These are phyloP conservation scores for Exsudoporus floridanus DNA, from an alignment of 1,284 basidiomycete genomes.

Conservation along the genomic window DNA sequence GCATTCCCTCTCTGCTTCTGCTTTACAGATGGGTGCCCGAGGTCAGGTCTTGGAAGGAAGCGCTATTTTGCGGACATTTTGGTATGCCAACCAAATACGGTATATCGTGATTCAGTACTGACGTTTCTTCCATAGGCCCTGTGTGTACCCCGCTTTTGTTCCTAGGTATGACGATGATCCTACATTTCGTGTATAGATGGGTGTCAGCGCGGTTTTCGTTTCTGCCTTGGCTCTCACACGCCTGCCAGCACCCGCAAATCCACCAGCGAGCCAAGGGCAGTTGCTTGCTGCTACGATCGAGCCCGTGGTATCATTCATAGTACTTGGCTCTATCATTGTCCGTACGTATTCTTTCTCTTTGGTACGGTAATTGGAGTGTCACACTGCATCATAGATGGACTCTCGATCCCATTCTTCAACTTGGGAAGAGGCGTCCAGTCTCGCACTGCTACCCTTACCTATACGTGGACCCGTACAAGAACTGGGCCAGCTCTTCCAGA, in stretches of 20 bases:
- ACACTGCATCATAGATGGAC: constrained; percentile 55
- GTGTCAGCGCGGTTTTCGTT: constrained; percentile 84
- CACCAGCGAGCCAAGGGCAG: constrained; percentile 68
- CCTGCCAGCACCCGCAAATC: constrained; percentile 57
- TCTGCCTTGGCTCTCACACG: constrained; percentile 72
- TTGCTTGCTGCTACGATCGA: constrained; percentile 68
- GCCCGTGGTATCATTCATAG: constrained; percentile 82
- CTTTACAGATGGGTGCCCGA: constrained; percentile 86
- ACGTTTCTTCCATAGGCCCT: constrained; percentile 44
- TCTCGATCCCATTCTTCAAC: constrained; percentile 87
- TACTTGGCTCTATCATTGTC: constrained; percentile 78
- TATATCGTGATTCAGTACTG: constrained; percentile 3
- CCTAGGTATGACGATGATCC: background rate
- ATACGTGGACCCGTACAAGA: constrained; percentile 37
- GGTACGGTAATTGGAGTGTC: background rate
- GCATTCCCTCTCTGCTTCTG: constrained; percentile 73
- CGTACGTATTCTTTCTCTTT: constrained; percentile 48
- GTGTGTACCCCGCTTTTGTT: constrained; percentile 38
- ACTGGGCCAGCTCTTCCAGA: constrained; percentile 44
- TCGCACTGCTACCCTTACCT: constrained; percentile 43
- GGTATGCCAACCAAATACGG: constrained; percentile 42
- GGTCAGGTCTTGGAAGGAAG: constrained; percentile 75
- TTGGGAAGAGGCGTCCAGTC: constrained; percentile 66
- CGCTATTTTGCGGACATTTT: constrained; percentile 86
- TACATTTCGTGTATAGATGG: constrained; percentile 50